These are phyloP conservation scores for Cyberlindnera amylophila DNA, from an alignment of 805 yeast genomes.

Conservation along the genomic window DNA sequence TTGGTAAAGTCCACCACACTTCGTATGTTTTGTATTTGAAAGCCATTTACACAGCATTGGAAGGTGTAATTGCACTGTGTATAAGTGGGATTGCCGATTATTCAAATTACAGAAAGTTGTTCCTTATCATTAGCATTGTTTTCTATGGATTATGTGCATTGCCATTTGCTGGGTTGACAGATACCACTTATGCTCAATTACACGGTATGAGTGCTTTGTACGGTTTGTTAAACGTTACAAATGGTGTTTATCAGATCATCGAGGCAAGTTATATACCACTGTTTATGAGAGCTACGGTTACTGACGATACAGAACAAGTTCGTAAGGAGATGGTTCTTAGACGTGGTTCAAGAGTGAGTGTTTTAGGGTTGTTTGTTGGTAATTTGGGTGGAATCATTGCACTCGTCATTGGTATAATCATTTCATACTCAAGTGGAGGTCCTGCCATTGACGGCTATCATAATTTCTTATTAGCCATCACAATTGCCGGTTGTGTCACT, in stretches of 20 bases:
- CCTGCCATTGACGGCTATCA: slow-evolving; percentile 30
- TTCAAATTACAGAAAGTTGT: slow-evolving; percentile 34
- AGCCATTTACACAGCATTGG: slow-evolving; percentile 37
- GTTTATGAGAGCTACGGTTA: slow-evolving; percentile 34
- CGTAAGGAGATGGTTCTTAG: slow-evolving; percentile 29
- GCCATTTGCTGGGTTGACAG: slow-evolving; percentile 34
- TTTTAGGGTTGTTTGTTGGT: slow-evolving; percentile 34
- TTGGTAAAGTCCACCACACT: slow-evolving; percentile 31
- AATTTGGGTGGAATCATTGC: slow-evolving; percentile 39
- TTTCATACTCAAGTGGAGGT: slow-evolving; percentile 29
- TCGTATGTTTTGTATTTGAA: slow-evolving; percentile 36
- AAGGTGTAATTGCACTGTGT: slow-evolving; percentile 34
- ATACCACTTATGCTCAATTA: slow-evolving; percentile 22
- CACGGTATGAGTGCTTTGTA: slow-evolving; percentile 31
- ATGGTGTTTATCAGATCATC: slow-evolving; percentile 33
- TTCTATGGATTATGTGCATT: slow-evolving; percentile 34
- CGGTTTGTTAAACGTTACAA: slow-evolving; percentile 29
- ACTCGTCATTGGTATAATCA: slow-evolving; percentile 35
- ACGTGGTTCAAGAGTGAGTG: slow-evolving; percentile 35
- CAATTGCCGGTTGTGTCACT: slow-evolving; percentile 37
- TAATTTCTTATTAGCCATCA: slow-evolving; percentile 36
- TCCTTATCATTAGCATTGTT: slow-evolving; percentile 31
- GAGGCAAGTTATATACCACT: slow-evolving; percentile 40
- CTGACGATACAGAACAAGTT: no score
- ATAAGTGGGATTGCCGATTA: slow-evolving; percentile 40